Base-by-base conservation (phyloP, 352 stramenopile species). In the Phytophthora citricola region DNA sequence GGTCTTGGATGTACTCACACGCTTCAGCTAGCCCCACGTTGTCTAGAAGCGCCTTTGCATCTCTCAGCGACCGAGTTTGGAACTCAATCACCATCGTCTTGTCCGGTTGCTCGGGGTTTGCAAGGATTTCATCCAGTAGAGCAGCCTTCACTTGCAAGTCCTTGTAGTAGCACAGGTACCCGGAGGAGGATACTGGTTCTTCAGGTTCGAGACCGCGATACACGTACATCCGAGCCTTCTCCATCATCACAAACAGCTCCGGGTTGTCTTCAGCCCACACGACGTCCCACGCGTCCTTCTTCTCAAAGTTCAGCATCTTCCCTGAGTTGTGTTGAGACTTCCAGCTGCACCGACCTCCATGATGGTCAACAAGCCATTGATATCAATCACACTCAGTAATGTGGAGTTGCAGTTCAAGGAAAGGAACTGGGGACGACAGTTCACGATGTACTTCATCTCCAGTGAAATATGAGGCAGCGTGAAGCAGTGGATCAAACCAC, bases 141-240 rank as follows among this genome's bases (percentile, higher is more conserved):
- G 87, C 87, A 14, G 83, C 87, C 61, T 93, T 94, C 47, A 97
- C 85, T 53, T 97, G 78, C 0, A 98, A 59, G 51, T 97, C 89
- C 44, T 89, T 87, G 70, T 98, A 97, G 44, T 85, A 83, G 57
- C 83, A 96, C 0, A 98, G 63, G 56, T 98, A 98, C 15, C 89
- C 94, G 0, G 85, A 95, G 39, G 86, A 97, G 4, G 92, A 76
- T 39, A 97, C 82, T 11, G 94, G 94, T 54, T 98, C 94, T 43
- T 98, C 94, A 1, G 81, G 76, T 36, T 95, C 85, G 0, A 96
- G 75, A 8, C 75, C 77, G 2, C 91, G 84, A 72, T 92, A 97
- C 7, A 98, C 80, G 48, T 96, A 93, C 81, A 98, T 93, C 26
- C 91, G 81, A 8, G 89, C 94, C 69, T 98, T 98, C 58, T 98